Percentiles rank a stretch among this genome's conserved stretches.
Conservation (phyloP, 345 rosid genomes). For the Salix brachista region DNA sequence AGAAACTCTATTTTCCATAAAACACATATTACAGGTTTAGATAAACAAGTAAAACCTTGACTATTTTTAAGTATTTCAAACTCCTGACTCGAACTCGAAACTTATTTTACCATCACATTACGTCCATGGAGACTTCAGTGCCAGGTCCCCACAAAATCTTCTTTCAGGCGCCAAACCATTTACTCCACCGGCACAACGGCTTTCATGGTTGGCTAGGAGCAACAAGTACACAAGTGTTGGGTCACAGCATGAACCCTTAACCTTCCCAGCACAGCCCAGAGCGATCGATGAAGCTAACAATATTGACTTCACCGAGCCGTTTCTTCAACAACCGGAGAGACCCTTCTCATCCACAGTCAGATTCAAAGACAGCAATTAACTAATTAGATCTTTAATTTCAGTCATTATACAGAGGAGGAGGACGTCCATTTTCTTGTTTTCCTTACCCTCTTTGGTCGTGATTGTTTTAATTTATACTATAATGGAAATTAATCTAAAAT, state of each 20-base stretch:
- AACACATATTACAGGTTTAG: too few relatives aligned
- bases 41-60: too few relatives aligned
- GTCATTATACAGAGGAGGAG: not conserved
- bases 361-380: not conserved
- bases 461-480: not conserved
- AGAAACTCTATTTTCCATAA: too few relatives aligned
- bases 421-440: not conserved
- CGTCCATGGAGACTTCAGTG: too few relatives aligned
- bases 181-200: not conserved
- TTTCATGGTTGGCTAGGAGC: not conserved
- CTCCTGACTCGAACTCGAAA: too few relatives aligned
- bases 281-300: not conserved
- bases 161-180: not conserved
- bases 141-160: not conserved
- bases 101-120: too few relatives aligned
- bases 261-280: not conserved
- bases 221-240: not conserved
- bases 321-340: constrained; percentile 17
- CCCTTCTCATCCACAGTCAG: not conserved
- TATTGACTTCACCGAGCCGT: constrained; percentile 20
- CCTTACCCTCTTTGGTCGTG: not conserved
- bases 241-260: not conserved
- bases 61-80: too few relatives aligned
- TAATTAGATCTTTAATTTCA: not conserved
- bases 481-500: not conserved